Percentiles rank a stretch among this genome's conserved stretches.
These are phyloP conservation scores for Chrysanthemum makinoi DNA, from an alignment of 129 eudicot genomes.

Conservation along the genomic window DNA sequence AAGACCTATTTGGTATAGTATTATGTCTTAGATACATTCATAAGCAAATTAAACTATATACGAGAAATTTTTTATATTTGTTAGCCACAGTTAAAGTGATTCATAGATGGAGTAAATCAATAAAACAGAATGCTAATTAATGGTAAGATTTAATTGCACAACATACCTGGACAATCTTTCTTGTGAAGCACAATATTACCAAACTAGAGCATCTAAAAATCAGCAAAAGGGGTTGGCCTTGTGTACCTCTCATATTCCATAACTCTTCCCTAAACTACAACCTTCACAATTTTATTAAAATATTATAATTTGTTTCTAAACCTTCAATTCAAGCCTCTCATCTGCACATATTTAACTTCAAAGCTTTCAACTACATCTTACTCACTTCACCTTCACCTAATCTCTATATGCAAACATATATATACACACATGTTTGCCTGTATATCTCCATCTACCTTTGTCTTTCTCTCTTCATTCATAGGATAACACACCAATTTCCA, in stretches of 20 bases:
- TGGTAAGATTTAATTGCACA: neutral
- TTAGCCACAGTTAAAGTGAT: too few species aligned
- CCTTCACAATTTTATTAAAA: conserved; percentile 5
- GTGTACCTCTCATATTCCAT: conserved; percentile 29
- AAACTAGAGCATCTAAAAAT: conserved; percentile 5
- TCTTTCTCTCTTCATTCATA: conserved; percentile 6
- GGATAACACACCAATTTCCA: neutral
- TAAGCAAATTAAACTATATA: too few species aligned
- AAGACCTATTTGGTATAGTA: too few species aligned
- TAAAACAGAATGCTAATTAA: neutral
- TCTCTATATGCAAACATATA: neutral
- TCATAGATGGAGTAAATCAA: too few species aligned
- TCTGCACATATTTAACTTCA: conserved; percentile 38
- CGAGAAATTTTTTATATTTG: too few species aligned
- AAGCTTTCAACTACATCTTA: conserved; percentile 32
- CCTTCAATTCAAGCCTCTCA: conserved; percentile 26
- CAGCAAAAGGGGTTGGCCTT: conserved; percentile 31
- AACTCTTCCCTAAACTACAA: conserved; percentile 7
- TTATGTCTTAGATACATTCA: too few species aligned
- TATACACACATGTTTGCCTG: conserved; percentile 13
- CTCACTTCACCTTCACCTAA: conserved; percentile 36
- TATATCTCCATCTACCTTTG: conserved; percentile 20
- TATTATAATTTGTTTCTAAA: conserved; percentile 19
- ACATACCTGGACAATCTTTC: conserved; percentile 1
- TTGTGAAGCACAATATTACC: conserved; percentile 11